These are phyloP conservation scores for Citrus glauca DNA, from an alignment of 345 rosid species.

Conservation along the genomic window DNA sequence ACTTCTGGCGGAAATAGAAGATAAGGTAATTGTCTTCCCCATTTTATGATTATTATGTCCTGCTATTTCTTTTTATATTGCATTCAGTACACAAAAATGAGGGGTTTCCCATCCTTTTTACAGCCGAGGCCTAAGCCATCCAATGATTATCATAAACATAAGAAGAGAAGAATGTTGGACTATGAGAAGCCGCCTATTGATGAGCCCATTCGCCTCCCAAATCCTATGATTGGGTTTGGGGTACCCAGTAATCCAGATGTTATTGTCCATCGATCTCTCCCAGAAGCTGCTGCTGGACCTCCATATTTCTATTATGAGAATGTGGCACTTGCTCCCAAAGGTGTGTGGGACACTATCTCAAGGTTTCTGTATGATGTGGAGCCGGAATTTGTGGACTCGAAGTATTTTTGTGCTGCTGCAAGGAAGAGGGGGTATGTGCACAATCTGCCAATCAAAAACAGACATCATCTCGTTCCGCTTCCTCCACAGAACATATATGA, in stretches of 20 bases:
- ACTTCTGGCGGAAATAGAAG: slow-evolving; percentile 41
- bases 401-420: slow-evolving; percentile 78
- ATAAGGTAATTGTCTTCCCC: slow-evolving; percentile 36
- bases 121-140: slow-evolving; percentile 36
- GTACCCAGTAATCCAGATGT: slow-evolving; percentile 42
- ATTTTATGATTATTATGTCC: neutral
- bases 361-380: slow-evolving; percentile 58
- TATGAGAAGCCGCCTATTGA: slow-evolving; percentile 31
- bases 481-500: slow-evolving; percentile 65
- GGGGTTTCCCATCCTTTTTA: slow-evolving; percentile 8
- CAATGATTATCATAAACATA: slow-evolving; percentile 24
- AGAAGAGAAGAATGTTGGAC: slow-evolving; percentile 45
- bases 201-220: slow-evolving; percentile 62
- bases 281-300: slow-evolving; percentile 58
- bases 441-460: slow-evolving; percentile 63
- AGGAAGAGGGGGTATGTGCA: slow-evolving; percentile 90
- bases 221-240: slow-evolving; percentile 93
- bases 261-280: slow-evolving; percentile 42
- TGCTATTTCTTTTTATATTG: neutral
- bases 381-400: slow-evolving; percentile 89
- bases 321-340: slow-evolving; percentile 89
- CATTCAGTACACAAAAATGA: neutral
- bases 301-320: slow-evolving; percentile 91
- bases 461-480: slow-evolving; percentile 69
- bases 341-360: slow-evolving; percentile 88